These are phyloP conservation scores for Fonsecaea pugnacius DNA, from an alignment of 2,329 filamentous ascomycete genomes.

Conservation along the genomic window DNA sequence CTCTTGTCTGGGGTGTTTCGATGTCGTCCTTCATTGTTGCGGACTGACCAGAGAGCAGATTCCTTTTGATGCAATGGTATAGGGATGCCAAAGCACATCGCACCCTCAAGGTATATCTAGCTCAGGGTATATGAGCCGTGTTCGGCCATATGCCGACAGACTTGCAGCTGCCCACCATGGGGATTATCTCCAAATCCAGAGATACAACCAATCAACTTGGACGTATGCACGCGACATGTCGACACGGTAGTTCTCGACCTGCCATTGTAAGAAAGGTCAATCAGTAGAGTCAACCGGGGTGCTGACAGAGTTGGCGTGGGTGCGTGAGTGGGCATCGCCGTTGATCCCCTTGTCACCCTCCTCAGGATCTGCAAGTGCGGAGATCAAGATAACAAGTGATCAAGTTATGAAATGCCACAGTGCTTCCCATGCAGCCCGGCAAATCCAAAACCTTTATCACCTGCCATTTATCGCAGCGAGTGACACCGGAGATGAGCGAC, in stretches of 20 bases:
- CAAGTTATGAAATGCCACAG: neutral
- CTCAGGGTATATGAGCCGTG: neutral
- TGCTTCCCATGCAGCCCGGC: neutral
- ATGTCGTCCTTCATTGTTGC: conserved; percentile 23
- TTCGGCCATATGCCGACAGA: conserved; percentile 6
- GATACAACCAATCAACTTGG: conserved; percentile 1
- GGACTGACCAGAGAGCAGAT: neutral
- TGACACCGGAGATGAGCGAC: neutral
- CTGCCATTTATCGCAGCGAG: neutral
- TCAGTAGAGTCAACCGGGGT: neutral
- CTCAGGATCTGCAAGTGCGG: conserved; percentile 15
- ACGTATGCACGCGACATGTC: neutral
- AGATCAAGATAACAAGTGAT: neutral
- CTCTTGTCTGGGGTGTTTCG: conserved; percentile 11
- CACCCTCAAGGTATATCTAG: neutral
- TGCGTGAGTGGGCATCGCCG: neutral
- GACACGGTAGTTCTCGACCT: conserved; percentile 8
- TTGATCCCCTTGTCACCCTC: neutral
- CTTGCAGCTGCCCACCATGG: conserved; percentile 4
- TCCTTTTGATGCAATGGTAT: neutral
- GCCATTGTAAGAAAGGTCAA: conserved; percentile 15
- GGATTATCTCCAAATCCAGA: conserved; percentile 3
- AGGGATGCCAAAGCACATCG: neutral
- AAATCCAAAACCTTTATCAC: neutral
- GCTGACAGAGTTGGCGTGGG: neutral